Evolutionary conservation across 495 filamentous ascomycete species (phyloP), one percentile per base, ranked within the genome.

Genomic region (Talaromyces proteolyticus): DNA sequence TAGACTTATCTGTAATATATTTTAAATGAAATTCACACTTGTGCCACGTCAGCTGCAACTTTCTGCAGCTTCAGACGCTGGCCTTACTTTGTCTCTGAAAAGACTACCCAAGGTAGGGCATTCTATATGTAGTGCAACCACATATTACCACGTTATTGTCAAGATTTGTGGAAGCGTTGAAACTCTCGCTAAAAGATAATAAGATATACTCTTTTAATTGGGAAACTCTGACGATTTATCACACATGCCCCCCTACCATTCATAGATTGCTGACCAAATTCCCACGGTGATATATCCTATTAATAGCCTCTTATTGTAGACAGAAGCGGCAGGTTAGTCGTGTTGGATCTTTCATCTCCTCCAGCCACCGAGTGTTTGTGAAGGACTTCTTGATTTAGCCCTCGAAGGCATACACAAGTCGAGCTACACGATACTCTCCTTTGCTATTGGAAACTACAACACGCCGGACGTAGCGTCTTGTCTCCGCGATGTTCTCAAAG

Each of bases 401-500:
- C 26, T 29, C 26, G 19, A 26, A 40, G 2, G 89, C 78, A 64
- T 94, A 96, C 10, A 95, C 81, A 64, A 95, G 68, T 64, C 79
- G 78, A 38, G 83, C 76, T 59, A 74, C 67, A 50, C 82, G 75
- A 53, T 74, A 72, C 69, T 85, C 69, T 0, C 67, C 67, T 29
- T 29, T 29, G 6, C 73, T 80, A 76, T 91, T 95, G 40, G 53
- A 49, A 36, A 86, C 73, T 16, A 83, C 75, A 42, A 88, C 68
- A 42, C 83, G 82, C 50, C 87, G 63, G 39, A 76, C 77, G 61
- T 96, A 80, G 48, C 77, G 74, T 53, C 90, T 76, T 69, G 81
- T 62, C 1, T 81, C 76, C n/a, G 77, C 53, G 42, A 84, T 57
- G 16, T 62, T 56, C 60, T 78, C 75, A 49, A 86, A 86, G 16